A percentile compares a stretch with the other conserved stretches of the same genome.
Conservation (phyloP, 2,329 filamentous ascomycete genomes). For the Kalaharituber pfeilii region DNA sequence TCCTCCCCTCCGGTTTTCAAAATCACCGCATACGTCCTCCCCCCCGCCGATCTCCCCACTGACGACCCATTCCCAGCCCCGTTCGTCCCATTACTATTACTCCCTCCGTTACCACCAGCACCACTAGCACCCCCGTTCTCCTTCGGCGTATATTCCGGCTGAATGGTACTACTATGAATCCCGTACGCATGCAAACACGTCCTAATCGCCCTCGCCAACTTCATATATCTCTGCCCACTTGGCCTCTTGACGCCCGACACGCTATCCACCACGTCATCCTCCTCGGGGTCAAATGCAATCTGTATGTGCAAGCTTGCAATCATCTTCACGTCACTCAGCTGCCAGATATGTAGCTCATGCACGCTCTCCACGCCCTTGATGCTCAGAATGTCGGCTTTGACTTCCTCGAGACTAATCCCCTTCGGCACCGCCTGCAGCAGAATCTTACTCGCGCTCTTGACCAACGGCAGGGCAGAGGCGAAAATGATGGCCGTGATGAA, state of each 20-base stretch:
- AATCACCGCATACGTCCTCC: not conserved
- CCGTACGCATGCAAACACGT: slow-evolving; percentile 87
- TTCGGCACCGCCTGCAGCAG: slow-evolving; percentile 86
- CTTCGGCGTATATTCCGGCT: slow-evolving; percentile 53
- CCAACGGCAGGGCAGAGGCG: slow-evolving; percentile 59
- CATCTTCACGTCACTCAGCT: slow-evolving; percentile 84
- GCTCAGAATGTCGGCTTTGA: slow-evolving; percentile 74
- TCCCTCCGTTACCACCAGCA: not conserved
- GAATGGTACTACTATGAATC: slow-evolving; percentile 93
- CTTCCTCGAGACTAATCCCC: slow-evolving; percentile 71
- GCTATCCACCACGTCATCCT: too few species aligned
- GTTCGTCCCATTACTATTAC: not conserved
- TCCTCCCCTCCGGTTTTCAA: slow-evolving; percentile 8
- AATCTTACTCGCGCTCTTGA: slow-evolving; percentile 65
- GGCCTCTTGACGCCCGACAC: slow-evolving; percentile 35
- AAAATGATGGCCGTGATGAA: slow-evolving; percentile 74
- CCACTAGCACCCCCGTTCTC: slow-evolving; percentile 21
- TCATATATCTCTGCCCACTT: slow-evolving; percentile 61
- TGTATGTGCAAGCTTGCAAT: slow-evolving; percentile 89
- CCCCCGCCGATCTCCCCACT: too few species aligned
- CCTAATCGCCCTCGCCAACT: slow-evolving; percentile 62
- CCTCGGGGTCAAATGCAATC: slow-evolving; percentile 45
- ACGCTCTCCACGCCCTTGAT: slow-evolving; percentile 76
- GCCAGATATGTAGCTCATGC: slow-evolving; percentile 96
- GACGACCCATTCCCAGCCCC: too few species aligned